phyloP scores from a whole-genome alignment of 257 asterid genomes.

The Nicotiana tabacum region DNA sequence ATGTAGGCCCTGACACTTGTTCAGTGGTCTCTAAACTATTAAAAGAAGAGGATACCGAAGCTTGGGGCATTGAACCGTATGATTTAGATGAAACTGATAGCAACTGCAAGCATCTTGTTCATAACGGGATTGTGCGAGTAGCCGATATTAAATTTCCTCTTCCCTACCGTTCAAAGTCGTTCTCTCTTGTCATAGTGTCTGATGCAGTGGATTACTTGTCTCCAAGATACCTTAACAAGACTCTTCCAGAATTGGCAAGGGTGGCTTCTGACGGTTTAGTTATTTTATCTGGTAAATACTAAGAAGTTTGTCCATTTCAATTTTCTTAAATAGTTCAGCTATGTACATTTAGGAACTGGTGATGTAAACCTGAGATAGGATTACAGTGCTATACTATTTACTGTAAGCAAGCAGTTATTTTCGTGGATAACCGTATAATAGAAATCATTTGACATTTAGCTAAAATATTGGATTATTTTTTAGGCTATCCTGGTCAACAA shows the following conservation, averaged over 20 bases:
- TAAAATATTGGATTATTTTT: slow-evolving; percentile 11
- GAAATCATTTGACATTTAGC: neutral
- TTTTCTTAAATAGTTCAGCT: neutral
- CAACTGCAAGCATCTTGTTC: slow-evolving; percentile 71
- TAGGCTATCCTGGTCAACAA: slow-evolving; percentile 84
- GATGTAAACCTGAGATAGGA: neutral
- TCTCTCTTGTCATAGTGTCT: slow-evolving; percentile 73
- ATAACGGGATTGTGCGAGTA: slow-evolving; percentile 72
- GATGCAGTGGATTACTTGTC: slow-evolving; percentile 90
- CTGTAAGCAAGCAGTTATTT: neutral
- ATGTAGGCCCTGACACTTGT: slow-evolving; percentile 89
- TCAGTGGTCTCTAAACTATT: slow-evolving; percentile 57
- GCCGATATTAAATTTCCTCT: slow-evolving; percentile 90
- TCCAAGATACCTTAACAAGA: slow-evolving; percentile 71
- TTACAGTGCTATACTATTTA: neutral
- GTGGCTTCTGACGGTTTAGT: slow-evolving; percentile 74
- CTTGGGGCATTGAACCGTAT: slow-evolving; percentile 90
- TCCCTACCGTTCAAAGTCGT: slow-evolving; percentile 78
- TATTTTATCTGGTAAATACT: slow-evolving; percentile 62
- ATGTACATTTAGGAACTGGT: neutral
- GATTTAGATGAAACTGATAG: slow-evolving; percentile 72
- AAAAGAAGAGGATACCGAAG: slow-evolving; percentile 85
- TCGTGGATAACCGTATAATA: neutral
- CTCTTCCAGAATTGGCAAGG: slow-evolving; percentile 69
- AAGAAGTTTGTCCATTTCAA: neutral